Evolutionary conservation across 352 stramenopile genomes (phyloP), one percentile per base, ranked within the genome.

Genomic region (Discostella stelligera): DNA sequence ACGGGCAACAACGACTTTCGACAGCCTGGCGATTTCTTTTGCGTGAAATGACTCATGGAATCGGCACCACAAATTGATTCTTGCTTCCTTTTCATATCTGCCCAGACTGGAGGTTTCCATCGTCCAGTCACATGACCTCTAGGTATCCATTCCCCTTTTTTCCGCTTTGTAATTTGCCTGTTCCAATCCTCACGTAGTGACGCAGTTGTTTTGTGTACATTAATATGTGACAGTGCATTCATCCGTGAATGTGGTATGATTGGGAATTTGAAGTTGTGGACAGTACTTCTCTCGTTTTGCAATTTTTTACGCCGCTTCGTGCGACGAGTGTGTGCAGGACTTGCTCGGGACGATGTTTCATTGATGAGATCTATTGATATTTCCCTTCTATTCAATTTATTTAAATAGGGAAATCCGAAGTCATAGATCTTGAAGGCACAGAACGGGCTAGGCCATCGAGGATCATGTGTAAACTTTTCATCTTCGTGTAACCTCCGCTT

Each of bases 91-190:
- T 44, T n/a, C 10, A 21, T 13, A 62, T 30, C 21, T n/a, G 70
- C 71, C 71, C 71, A 79, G 48, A 16, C 2, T 21, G 66, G 66
- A 54, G 61, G 44, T 64, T 65, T 75, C 66, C 66, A 81, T 13
- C 66, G 30, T 62, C 69, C 74, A 48, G 54, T 77, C 14, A 71
- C 23, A 63, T 77, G 69, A 30, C 69, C 69, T 20, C 27, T 67
- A 37, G 74, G 74, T 23, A 61, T 59, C 74, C 74, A 82, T 64
- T 82, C 27, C 0, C 67, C 67, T 16, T 54, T 32, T 32, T 32
- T 32, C 27, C 27, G 27, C 27, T 32, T 66, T 46, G 20, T 53
- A 46, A 11, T 59, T 56, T 75, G 67, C 13, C 32, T 46, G n/a
- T 55, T 75, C 67, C 67, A 75, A 23, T 66, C 46, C 16, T 75